These are phyloP conservation scores for Fusarium pseudonygamai DNA, from an alignment of 2,329 filamentous ascomycete genomes.

Conservation along the genomic window DNA sequence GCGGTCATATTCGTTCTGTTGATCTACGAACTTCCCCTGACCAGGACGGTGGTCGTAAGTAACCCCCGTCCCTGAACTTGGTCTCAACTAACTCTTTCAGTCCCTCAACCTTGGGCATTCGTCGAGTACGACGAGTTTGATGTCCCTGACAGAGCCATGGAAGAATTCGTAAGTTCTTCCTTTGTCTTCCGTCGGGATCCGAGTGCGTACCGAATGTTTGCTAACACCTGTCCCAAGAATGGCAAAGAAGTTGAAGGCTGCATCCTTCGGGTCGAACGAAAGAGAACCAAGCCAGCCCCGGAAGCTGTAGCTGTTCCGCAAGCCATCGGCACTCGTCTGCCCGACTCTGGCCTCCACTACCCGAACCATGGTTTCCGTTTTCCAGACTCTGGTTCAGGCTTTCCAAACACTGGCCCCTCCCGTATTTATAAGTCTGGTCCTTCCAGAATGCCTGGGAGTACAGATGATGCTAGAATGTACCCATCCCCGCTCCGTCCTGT, in stretches of 20 bases:
- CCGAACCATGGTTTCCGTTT: neutral
- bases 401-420: neutral
- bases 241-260: conserved; percentile 45
- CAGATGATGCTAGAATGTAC: neutral
- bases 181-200: neutral
- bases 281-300: conserved; percentile 40
- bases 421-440: neutral
- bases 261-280: conserved; percentile 52
- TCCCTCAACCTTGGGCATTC: conserved; percentile 46
- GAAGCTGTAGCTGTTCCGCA: neutral
- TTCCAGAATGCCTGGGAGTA: neutral
- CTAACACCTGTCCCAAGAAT: conserved; percentile 42
- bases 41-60: conserved; percentile 20
- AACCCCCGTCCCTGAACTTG: neutral
- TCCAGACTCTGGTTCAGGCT: neutral
- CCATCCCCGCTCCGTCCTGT: neutral
- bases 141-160: conserved; percentile 50
- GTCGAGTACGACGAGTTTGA: conserved; percentile 53
- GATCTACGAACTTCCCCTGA: conserved; percentile 8
- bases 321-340: neutral
- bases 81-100: conserved; percentile 26
- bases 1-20: conserved; percentile 48
- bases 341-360: neutral
- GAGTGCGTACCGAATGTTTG: neutral
- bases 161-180: conserved; percentile 48